These are phyloP conservation scores for Ganoderma sinense DNA, from an alignment of 1,284 basidiomycete genomes.

Conservation along the genomic window DNA sequence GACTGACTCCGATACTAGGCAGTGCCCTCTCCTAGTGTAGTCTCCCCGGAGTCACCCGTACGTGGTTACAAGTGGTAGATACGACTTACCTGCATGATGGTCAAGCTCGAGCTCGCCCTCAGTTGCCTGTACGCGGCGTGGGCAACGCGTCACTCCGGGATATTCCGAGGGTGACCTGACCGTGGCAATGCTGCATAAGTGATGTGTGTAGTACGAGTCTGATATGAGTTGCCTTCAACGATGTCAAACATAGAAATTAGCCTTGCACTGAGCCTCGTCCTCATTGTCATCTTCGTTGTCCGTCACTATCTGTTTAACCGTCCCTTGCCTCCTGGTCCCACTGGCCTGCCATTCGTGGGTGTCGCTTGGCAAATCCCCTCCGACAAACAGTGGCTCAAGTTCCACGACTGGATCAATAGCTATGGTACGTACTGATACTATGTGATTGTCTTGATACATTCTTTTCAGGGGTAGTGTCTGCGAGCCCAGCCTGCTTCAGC, in stretches of 20 bases:
- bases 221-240: background rate
- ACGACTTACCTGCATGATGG: no score
- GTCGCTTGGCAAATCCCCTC: conserved; percentile 41
- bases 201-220: no score
- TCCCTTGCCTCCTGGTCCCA: conserved; percentile 37
- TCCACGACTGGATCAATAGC: conserved; percentile 39
- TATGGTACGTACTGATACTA: conserved; percentile 37
- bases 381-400: conserved; percentile 42
- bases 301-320: background rate
- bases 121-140: no score
- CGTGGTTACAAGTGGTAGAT: no score
- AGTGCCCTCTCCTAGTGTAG: no score
- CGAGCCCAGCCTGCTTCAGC: no score
- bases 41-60: no score
- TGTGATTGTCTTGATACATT: background rate
- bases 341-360: conserved; percentile 38
- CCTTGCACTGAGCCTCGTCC: conserved; percentile 4
- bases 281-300: conserved; percentile 3
- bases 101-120: no score
- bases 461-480: background rate
- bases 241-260: background rate
- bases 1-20: no score
- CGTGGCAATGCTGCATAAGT: no score
- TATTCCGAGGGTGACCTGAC: no score
- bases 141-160: no score